Evolutionary conservation across 192 early-diverging fungal genomes (phyloP).

Genomic region (Backusella westeae): DNA sequence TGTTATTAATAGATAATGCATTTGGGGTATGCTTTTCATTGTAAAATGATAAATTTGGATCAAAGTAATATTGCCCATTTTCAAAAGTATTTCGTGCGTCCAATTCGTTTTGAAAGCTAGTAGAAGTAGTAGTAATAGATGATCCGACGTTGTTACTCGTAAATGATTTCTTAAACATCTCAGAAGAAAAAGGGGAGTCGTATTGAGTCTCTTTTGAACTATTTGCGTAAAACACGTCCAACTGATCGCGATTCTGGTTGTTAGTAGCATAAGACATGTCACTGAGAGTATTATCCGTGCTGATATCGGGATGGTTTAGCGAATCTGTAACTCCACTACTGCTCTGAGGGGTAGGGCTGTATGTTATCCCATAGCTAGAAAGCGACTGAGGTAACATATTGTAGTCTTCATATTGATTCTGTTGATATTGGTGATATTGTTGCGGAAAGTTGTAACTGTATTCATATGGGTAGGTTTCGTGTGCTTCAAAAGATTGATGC

Average conservation of each 20-base stretch:
- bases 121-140: no score
- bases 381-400: neutral
- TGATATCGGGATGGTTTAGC: neutral
- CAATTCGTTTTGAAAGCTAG: neutral
- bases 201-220: neutral
- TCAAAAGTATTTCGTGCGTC: neutral
- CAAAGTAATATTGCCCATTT: neutral
- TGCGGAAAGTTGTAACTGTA: slow-evolving; percentile 1
- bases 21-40: neutral
- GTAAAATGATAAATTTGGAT: neutral
- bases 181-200: neutral
- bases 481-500: neutral
- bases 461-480: slow-evolving; percentile 5
- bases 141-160: neutral
- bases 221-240: neutral
- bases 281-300: neutral
- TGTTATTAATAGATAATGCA: neutral
- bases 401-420: neutral
- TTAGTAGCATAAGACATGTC: neutral
- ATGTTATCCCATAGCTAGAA: neutral
- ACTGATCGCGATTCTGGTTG: neutral
- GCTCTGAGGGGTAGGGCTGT: neutral
- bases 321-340: neutral
- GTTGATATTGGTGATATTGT: slow-evolving; percentile 2
- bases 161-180: neutral